Evolutionary conservation across 2,329 filamentous ascomycete genomes (phyloP), one percentile per base, ranked within the genome.

Genomic region (Sporothrix protearum): DNA sequence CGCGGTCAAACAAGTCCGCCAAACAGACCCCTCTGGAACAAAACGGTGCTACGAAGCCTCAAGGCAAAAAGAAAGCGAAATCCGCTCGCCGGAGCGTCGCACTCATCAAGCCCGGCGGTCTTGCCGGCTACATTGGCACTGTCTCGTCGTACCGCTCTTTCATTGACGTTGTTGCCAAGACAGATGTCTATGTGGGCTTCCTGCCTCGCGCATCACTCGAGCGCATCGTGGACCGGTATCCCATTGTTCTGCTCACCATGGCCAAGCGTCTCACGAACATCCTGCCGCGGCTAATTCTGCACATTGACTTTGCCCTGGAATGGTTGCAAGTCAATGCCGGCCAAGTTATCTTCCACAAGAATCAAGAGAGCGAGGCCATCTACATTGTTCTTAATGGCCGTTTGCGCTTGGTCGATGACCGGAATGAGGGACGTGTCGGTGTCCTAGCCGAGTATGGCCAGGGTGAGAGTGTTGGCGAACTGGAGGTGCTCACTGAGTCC

Each of bases 321-420:
- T 99, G 96, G 96, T 90, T 97, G 2, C 96, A 99, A 78, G 94
- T 99, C 73, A 94, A 93, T 80, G 93, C 96, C 3, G 94, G 96
- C 0, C 94, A 99, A 78, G 92, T 97, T 10, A 92, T 99, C 47
- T 97, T 96, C 79, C 93, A 97, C 75, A 92, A 97, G 80, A 90
- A 90, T 2, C 94, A 99, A 75, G 96, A 98, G 75, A 99, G 96
- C 77, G 96, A 99, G 80, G 95, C 96, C 0, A 99, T 99, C 53
- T 99, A 98, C 77, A 94, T 99, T 73, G 96, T 99, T 1, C 86
- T 99, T 19, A 99, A 99, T 76, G 96, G 96, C 10, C 92, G 96
- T 19, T 82, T 99, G 22, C 88, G 96, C 71, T 87, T 95, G 0
- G 92, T 99, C 0, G 87, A 94, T 73, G 94, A 97, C 76, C 89